These are phyloP conservation scores for Microdochium nivale DNA, from an alignment of 2,329 filamentous ascomycete genomes.

Conservation along the genomic window DNA sequence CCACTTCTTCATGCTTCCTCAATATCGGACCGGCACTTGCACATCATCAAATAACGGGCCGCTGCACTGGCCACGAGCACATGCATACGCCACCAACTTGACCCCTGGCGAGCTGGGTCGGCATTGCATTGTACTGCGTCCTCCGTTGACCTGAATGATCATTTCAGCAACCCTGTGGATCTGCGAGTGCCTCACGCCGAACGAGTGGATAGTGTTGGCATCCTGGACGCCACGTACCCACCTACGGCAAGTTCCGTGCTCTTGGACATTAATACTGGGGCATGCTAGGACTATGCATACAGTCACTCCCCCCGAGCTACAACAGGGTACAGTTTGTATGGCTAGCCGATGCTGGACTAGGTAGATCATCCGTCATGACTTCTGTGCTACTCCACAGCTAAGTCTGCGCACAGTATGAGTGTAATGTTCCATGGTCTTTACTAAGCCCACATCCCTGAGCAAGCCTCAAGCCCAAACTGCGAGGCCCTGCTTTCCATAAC, in stretches of 20 bases:
- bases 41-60: too few species aligned
- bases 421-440: background rate
- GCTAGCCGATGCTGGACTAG: too few species aligned
- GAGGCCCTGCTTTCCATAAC: background rate
- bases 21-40: too few species aligned
- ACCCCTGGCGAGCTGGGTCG: too few species aligned
- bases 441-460: background rate
- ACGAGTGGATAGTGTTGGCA: background rate
- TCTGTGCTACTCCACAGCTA: background rate
- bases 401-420: background rate
- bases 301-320: too few species aligned
- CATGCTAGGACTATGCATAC: background rate
- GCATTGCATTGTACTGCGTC: too few species aligned
- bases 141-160: background rate
- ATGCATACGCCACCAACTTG: too few species aligned
- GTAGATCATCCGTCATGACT: too few species aligned
- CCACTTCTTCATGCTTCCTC: too few species aligned
- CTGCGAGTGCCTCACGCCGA: background rate
- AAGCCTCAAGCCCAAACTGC: background rate
- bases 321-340: too few species aligned
- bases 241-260: background rate
- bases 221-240: background rate
- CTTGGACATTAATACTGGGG: background rate
- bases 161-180: background rate
- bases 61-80: too few species aligned